Conservation (phyloP, 2,329 filamentous ascomycete genomes). For the Trichoderma sp. region DNA sequence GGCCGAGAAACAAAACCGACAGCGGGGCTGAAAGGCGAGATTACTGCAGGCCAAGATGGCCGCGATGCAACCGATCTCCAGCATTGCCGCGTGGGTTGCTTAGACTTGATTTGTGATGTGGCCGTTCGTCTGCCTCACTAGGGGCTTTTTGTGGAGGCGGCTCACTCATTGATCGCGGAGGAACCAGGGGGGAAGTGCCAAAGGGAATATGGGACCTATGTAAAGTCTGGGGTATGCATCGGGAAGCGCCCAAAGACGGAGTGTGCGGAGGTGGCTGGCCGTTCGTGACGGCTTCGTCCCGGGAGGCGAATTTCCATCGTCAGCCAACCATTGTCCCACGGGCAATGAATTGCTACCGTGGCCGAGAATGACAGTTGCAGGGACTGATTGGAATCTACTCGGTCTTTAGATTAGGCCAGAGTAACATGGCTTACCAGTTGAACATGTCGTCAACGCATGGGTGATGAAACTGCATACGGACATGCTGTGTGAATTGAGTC, state of each 20-base stretch:
- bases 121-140: not conserved
- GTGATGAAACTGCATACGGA: not conserved
- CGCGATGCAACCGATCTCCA: not conserved
- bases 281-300: not conserved
- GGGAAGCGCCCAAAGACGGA: not conserved
- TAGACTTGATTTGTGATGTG: not conserved
- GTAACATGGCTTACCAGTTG: not conserved
- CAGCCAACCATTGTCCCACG: not conserved
- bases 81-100: slow-evolving; percentile 8
- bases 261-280: not conserved
- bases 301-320: not conserved
- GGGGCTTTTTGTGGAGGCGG: not conserved
- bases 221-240: slow-evolving; percentile 18
- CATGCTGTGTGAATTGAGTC: not conserved
- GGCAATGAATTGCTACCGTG: not conserved
- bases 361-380: not conserved
- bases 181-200: not conserved
- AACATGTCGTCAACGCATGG: not conserved
- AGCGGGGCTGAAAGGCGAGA: not conserved
- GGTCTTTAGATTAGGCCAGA: not conserved
- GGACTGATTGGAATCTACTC: not conserved
- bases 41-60: not conserved
- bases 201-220: not conserved
- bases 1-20: slow-evolving; percentile 1
- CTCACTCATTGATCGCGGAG: not conserved